Evolutionary conservation across 345 rosid species (phyloP), one percentile per base, ranked within the genome.

Genomic region (Ceriops zippeliana): DNA sequence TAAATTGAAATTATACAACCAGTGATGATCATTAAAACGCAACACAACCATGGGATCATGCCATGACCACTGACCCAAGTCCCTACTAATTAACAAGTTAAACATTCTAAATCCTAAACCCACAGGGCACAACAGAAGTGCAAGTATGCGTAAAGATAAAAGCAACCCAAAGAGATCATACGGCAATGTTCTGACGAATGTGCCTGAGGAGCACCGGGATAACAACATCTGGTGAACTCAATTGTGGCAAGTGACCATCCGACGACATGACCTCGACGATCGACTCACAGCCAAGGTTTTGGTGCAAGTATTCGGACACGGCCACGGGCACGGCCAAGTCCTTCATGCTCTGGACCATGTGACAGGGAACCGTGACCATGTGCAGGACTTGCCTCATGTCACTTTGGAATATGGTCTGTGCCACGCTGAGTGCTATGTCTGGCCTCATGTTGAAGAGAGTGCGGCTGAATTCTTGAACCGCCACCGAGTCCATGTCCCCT

Each of bases 401-500:
- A 32, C 91, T 88, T 60, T 82, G 88, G 76, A 89, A 91, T 30
- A 93, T 88, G 74, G 83, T 86, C 54, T 85, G 95, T 3, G 77
- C 91, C 22, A 91, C 84, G 32, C 83, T 82, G 0, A 93, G 77
- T 64, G 98, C 92, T 53, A 93, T 91, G 83, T 93, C 97, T 0
- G 97, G 98, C 68, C 96, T 75, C 96, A 93, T 91, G 79, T 93
- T 93, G 91, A 91, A 93, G 0, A 91, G 84, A 1, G 97, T 91
- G 30, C 98, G 83, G 74, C 97, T 89, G 70, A 90, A 93, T 81
- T 93, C 98, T 73, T 93, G 98, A 46, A 91, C 92, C 16, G 95
- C 95, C 47, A 84, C 75, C 0, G 96, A 89, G 47, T 93, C 97
- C 84, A 93, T 68, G 87, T 93, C 98, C 4, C 97, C 97, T 0